Percentiles rank a stretch among this genome's conserved stretches.
Conservation (phyloP, 495 filamentous ascomycete species). For the Corynascus novoguineensis region DNA sequence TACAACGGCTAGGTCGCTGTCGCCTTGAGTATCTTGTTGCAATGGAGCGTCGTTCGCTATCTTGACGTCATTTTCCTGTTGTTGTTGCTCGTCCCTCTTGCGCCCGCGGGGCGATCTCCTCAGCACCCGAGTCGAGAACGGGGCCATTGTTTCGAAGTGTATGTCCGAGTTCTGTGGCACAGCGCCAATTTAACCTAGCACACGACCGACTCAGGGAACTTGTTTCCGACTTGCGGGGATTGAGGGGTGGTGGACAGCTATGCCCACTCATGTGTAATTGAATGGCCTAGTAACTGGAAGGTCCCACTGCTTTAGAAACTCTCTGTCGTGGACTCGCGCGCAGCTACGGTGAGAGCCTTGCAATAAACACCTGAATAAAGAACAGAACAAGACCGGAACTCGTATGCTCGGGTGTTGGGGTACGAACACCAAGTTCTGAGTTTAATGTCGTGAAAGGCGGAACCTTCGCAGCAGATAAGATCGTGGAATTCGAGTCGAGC, state of each 20-base stretch:
- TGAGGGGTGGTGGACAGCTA: no score
- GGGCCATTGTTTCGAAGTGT: conserved; percentile 26
- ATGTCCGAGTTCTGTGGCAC: neutral
- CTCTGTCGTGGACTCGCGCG: no score
- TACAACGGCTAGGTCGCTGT: conserved; percentile 1
- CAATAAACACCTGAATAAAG: no score
- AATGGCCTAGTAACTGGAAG: no score
- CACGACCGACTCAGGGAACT: neutral
- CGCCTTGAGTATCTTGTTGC: conserved; percentile 4
- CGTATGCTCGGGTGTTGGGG: no score
- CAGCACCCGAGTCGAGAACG: conserved; percentile 30
- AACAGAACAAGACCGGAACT: no score
- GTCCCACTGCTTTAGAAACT: neutral
- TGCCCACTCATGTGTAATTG: no score
- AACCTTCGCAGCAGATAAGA: neutral
- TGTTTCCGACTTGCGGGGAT: neutral
- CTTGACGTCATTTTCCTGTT: conserved; percentile 18
- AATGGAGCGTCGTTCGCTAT: neutral
- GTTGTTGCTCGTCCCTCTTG: conserved; percentile 13
- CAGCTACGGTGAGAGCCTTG: no score
- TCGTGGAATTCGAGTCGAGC: neutral
- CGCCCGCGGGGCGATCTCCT: conserved; percentile 21
- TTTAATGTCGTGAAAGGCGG: no score
- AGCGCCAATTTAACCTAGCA: conserved; percentile 15
- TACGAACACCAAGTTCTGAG: no score